A percentile compares a stretch with the other conserved stretches of the same genome.
Conservation (phyloP, 257 asterid species). For the Capsicum rhomboideum region DNA sequence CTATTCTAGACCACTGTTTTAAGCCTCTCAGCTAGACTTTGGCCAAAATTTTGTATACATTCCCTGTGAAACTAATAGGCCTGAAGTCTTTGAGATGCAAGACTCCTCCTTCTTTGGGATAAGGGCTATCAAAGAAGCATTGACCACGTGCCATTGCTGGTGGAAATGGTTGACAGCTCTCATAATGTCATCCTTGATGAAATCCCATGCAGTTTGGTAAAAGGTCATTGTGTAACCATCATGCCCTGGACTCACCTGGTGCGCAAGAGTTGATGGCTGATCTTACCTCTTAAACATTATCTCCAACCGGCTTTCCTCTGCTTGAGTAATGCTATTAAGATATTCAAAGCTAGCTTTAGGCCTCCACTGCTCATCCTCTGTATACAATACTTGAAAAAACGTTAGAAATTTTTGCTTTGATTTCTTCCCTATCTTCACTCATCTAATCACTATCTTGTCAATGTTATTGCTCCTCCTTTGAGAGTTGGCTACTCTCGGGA, state of each 20-base stretch:
- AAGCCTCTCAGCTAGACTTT: neutral
- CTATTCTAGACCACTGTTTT: neutral
- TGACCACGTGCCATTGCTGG: neutral
- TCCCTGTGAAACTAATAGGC: neutral
- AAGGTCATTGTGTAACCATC: neutral
- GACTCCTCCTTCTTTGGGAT: neutral
- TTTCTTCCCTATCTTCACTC: neutral
- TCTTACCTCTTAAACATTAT: neutral
- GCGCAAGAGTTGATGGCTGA: neutral
- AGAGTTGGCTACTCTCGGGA: too few species aligned
- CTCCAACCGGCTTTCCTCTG: neutral
- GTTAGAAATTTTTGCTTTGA: neutral
- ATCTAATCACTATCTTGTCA: neutral
- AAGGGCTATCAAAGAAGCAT: neutral
- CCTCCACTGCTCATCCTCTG: neutral
- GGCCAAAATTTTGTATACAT: neutral
- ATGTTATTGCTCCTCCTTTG: neutral
- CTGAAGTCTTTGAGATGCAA: neutral
- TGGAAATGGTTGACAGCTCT: neutral
- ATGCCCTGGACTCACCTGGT: neutral
- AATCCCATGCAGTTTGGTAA: neutral
- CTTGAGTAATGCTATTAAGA: neutral
- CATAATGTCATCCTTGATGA: neutral
- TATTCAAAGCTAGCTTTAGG: neutral
- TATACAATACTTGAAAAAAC: neutral